phyloP scores from a whole-genome alignment of 805 yeast species.

The Wickerhamomyces rabaulensis region DNA sequence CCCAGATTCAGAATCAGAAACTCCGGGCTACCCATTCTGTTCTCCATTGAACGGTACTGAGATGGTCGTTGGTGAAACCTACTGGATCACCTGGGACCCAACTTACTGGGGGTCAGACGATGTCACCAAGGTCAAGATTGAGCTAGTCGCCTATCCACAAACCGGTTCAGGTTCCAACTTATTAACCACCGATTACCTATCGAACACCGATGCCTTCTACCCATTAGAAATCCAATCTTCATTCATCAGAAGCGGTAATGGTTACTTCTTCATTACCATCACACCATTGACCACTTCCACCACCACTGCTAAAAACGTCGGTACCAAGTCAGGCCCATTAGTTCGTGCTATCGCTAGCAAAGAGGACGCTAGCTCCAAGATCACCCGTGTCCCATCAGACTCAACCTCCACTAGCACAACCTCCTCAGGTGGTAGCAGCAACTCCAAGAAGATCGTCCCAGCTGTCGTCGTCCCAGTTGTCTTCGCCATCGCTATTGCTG shows the following conservation, averaged over 20 bases:
- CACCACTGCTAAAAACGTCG: constrained; percentile 32
- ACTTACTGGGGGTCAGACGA: constrained; percentile 34
- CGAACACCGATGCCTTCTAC: constrained; percentile 35
- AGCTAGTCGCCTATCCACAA: constrained; percentile 30
- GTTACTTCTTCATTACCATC: constrained; percentile 34
- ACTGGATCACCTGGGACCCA: constrained; percentile 47
- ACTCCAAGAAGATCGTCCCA: constrained; percentile 33
- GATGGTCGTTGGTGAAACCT: constrained; percentile 40
- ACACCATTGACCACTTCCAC: constrained; percentile 32
- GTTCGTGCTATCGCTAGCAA: constrained; percentile 30
- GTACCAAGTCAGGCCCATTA: constrained; percentile 36
- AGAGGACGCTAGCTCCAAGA: constrained; percentile 26
- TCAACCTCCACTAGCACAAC: constrained; percentile 22
- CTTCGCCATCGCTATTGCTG: constrained; percentile 25
- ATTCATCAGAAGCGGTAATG: constrained; percentile 23
- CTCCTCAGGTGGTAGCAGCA: constrained; percentile 9
- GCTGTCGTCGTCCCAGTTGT: constrained; percentile 40
- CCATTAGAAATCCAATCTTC: constrained; percentile 30
- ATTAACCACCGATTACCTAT: constrained; percentile 29
- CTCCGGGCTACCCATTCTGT: constrained; percentile 37
- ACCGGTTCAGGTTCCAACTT: constrained; percentile 28
- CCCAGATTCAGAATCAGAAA: constrained; percentile 22
- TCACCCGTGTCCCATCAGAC: constrained; percentile 37
- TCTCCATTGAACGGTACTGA: constrained; percentile 36
- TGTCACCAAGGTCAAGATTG: constrained; percentile 30